These are phyloP conservation scores for Isoetes engelmannii DNA, from an alignment of 83 land plant genomes.

Conservation along the genomic window DNA sequence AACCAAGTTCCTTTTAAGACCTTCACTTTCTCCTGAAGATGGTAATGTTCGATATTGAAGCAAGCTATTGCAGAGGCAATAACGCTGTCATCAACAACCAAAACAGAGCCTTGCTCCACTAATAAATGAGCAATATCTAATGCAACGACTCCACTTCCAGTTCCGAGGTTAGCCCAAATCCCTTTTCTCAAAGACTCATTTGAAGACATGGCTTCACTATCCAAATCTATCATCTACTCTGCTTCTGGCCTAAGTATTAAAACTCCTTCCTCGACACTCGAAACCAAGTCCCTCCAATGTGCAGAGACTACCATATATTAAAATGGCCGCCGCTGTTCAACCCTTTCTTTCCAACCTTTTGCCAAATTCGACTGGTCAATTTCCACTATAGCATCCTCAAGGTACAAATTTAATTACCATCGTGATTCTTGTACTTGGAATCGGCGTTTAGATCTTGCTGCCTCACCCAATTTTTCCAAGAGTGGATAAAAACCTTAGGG, in stretches of 20 bases:
- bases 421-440: too few relatives aligned
- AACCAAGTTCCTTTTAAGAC: constrained; percentile 88
- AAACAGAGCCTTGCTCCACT: constrained; percentile 45
- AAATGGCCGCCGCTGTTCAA: constrained; percentile 75
- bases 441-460: too few relatives aligned
- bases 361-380: too few relatives aligned
- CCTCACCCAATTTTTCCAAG: too few relatives aligned
- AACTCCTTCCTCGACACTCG: constrained; percentile 84
- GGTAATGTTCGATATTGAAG: constrained; percentile 69
- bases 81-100: constrained; percentile 74
- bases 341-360: constrained; percentile 60
- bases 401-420: too few relatives aligned
- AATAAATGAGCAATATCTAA: constrained; percentile 62
- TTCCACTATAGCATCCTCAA: too few relatives aligned
- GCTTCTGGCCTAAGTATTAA: constrained; percentile 98
- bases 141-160: constrained; percentile 94
- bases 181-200: constrained; percentile 40
- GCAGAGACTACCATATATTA: constrained; percentile 90
- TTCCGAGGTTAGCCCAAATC: constrained; percentile 92
- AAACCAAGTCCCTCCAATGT: constrained; percentile 93
- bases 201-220: constrained; percentile 35
- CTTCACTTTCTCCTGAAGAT: constrained; percentile 58
- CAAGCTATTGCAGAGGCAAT: constrained; percentile 60
- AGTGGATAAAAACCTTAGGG: too few relatives aligned
- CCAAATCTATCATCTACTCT: constrained; percentile 75